Evolutionary conservation across 1,139 yeast genomes (phyloP).

Genomic region (Geotrichum fermentans): DNA sequence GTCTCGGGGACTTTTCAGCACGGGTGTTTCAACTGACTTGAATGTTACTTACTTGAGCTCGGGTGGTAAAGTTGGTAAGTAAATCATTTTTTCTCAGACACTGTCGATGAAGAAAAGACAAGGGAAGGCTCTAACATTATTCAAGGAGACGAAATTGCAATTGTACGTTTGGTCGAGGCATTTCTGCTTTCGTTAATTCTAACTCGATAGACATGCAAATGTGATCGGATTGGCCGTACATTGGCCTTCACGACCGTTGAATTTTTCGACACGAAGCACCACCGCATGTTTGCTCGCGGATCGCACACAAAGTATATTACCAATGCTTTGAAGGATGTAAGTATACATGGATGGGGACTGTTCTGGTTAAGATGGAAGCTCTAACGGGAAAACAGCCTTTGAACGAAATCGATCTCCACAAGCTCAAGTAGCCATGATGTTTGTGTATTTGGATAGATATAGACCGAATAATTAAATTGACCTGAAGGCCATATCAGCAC

Average conservation of each 20-base stretch:
- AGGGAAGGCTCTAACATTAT: no score
- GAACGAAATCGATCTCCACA: slow-evolving; percentile 19
- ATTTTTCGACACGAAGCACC: slow-evolving; percentile 30
- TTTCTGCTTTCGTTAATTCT: not conserved
- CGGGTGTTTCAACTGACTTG: slow-evolving; percentile 44
- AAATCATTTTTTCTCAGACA: not conserved
- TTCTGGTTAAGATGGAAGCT: no score
- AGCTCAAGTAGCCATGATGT: slow-evolving; percentile 5
- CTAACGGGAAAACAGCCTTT: no score
- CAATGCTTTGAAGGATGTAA: slow-evolving; percentile 37
- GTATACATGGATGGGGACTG: no score
- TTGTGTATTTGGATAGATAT: no score
- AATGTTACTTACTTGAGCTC: slow-evolving; percentile 41
- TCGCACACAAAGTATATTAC: slow-evolving; percentile 43
- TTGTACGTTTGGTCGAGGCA: slow-evolving; percentile 21
- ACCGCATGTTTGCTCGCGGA: slow-evolving; percentile 41
- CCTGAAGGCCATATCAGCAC: no score
- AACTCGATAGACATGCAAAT: slow-evolving; percentile 30
- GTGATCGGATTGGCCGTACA: slow-evolving; percentile 40
- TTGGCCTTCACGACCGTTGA: slow-evolving; percentile 43
- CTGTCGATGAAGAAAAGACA: no score
- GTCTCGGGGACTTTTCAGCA: slow-evolving; percentile 40
- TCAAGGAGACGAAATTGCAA: slow-evolving; percentile 26
- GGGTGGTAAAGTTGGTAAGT: slow-evolving; percentile 40
- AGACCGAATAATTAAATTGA: not conserved